Evolutionary conservation across 768 basidiomycete genomes (phyloP).

Genomic region (Tubosaeta brunneosetosa): DNA sequence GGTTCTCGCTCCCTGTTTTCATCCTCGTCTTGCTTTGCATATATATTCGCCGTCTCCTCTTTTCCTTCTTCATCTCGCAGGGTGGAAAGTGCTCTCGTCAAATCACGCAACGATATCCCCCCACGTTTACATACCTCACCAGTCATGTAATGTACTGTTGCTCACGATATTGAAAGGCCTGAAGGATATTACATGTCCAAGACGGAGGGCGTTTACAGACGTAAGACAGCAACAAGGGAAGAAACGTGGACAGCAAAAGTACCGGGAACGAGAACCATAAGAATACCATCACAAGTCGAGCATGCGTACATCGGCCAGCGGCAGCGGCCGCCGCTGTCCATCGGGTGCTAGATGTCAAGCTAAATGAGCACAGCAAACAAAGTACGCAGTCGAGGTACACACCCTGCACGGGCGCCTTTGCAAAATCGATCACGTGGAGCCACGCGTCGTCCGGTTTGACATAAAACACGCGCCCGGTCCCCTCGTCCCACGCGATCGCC

Average conservation of each 20-base stretch:
- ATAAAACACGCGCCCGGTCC: conserved; percentile 54
- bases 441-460: conserved; percentile 37
- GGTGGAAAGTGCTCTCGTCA: conserved; percentile 10
- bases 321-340: conserved; percentile 30
- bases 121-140: conserved; percentile 22
- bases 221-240: conserved; percentile 1
- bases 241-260: conserved; percentile 5
- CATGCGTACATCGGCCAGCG: conserved; percentile 30
- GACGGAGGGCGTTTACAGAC: background rate
- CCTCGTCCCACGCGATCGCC: conserved; percentile 64
- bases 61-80: conserved; percentile 2
- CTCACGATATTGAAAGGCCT: conserved; percentile 16
- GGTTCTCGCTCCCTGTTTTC: conserved; percentile 5
- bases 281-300: conserved; percentile 20
- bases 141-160: conserved; percentile 22
- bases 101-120: conserved; percentile 18
- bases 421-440: conserved; percentile 49
- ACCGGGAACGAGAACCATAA: background rate
- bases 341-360: conserved; percentile 24
- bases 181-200: conserved; percentile 10
- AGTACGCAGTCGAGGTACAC: background rate
- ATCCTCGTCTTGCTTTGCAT: background rate
- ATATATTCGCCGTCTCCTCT: background rate
- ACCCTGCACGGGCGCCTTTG: conserved; percentile 34
- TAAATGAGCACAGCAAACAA: conserved; percentile 16